Base-by-base conservation (phyloP, 768 basidiomycete species). In the Rhodocollybia butyracea region DNA sequence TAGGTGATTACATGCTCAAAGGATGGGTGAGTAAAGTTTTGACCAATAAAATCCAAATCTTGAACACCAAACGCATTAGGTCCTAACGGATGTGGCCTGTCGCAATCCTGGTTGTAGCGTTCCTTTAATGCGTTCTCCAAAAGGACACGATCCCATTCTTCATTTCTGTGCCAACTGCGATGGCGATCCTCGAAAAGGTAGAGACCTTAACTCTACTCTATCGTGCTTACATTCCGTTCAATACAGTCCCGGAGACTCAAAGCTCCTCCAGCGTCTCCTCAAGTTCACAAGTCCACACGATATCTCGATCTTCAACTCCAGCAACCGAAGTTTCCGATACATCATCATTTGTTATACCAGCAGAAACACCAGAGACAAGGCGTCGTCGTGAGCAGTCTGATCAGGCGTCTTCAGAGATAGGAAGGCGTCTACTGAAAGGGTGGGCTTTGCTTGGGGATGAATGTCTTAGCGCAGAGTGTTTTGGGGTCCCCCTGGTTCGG, bases 371-470 rank as follows among this genome's bases (percentile, higher is more conserved):
- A 60, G 83, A 85, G 59, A 78, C 76, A 22, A 71, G 83, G 22
- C 81, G 81, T 32, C 80, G 92, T 29, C 82, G 92, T 51, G 83
- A 85, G 57, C 91, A 94, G 67, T 91, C 89, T 2, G 91, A 94
- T 66, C 72, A 68, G 38, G 92, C 93, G 15, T 90, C 91, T 2
- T 70, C 84, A 48, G 88, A 88, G 63, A 89, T 94, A 29, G 93
- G 89, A 41, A 85, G 81, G 59, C 80, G 84, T 24, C 74, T 94
- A 57, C 70, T 94, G 43, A 84, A 83, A 61, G 62, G 92, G 89
- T 38, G 94, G 90, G 84, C 92, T 0, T 90, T 94, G 88, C 76
- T 94, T n/a, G 89, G 79, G 22, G 90, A 94, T 34, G 90, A 92
- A 70, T 94, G 93, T 64, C 82, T 83, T 0, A 87, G 82, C 61